Evolutionary conservation across 2,329 filamentous ascomycete genomes (phyloP).

Genomic region (Xylariaceae sp.): DNA sequence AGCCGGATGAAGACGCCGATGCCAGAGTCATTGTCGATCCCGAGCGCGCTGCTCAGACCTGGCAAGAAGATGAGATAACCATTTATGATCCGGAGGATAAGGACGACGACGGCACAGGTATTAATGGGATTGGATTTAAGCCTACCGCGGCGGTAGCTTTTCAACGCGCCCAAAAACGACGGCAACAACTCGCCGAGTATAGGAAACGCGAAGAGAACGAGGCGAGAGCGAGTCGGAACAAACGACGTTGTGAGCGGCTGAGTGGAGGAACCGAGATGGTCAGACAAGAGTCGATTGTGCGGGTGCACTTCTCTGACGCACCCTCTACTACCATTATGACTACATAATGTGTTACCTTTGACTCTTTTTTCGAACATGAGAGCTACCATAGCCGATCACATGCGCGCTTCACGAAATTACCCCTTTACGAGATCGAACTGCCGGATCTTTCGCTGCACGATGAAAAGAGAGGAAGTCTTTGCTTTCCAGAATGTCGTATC

Average conservation of each 20-base stretch:
- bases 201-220: conserved; percentile 56
- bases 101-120: conserved; percentile 61
- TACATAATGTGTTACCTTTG: conserved; percentile 18
- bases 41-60: conserved; percentile 55
- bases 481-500: background rate
- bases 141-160: conserved; percentile 58
- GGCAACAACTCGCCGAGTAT: conserved; percentile 59
- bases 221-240: conserved; percentile 51
- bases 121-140: conserved; percentile 63
- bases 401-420: background rate
- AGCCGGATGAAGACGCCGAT: conserved; percentile 29
- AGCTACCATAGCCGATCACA: background rate
- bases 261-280: conserved; percentile 25
- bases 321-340: conserved; percentile 30
- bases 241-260: conserved; percentile 41
- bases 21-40: conserved; percentile 43
- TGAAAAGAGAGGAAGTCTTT: background rate
- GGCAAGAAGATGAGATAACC: conserved; percentile 65
- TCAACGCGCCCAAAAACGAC: conserved; percentile 50
- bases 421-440: background rate
- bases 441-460: background rate
- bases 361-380: background rate
- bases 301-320: conserved; percentile 32
- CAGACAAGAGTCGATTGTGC: conserved; percentile 28
- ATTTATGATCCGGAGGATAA: conserved; percentile 59